Evolutionary conservation across 2,329 filamentous ascomycete genomes (phyloP).

Genomic region (Canariomyces notabilis): DNA sequence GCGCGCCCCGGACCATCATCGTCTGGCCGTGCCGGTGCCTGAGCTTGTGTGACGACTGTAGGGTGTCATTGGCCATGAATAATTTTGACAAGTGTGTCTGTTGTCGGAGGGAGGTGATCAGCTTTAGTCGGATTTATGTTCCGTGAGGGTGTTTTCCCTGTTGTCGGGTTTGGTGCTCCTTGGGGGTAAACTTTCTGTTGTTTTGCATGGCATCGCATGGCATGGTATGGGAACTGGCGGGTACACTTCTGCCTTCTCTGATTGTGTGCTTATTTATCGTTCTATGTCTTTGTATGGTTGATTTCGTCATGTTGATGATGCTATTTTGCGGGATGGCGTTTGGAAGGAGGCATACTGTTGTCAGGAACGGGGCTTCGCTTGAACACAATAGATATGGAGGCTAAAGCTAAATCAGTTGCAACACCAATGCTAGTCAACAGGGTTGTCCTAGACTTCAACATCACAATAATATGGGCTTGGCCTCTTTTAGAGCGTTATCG

Average conservation of each 20-base stretch:
- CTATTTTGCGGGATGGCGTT: not conserved
- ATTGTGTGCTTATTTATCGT: not conserved
- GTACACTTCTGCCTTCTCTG: not conserved
- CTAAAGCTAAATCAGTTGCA: no score
- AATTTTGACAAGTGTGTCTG: slow-evolving; percentile 97
- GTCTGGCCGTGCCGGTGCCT: slow-evolving; percentile 96
- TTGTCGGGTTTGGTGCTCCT: no score
- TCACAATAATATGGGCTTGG: no score
- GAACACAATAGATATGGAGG: no score
- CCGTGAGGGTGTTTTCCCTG: slow-evolving; percentile 43
- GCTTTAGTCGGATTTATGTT: slow-evolving; percentile 88
- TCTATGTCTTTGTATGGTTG: not conserved
- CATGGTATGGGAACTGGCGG: not conserved
- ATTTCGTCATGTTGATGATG: not conserved
- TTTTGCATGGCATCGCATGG: not conserved
- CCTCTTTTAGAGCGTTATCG: no score
- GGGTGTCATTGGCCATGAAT: slow-evolving; percentile 89
- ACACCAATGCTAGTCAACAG: no score
- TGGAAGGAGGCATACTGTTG: not conserved
- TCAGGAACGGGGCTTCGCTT: no score
- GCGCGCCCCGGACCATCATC: slow-evolving; percentile 77
- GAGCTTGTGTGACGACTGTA: slow-evolving; percentile 89
- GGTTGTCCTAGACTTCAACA: no score
- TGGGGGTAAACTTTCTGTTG: not conserved
- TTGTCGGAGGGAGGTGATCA: slow-evolving; percentile 80